Evolutionary conservation across 768 basidiomycete species (phyloP).

Genomic region (Pleurotus eryngii): DNA sequence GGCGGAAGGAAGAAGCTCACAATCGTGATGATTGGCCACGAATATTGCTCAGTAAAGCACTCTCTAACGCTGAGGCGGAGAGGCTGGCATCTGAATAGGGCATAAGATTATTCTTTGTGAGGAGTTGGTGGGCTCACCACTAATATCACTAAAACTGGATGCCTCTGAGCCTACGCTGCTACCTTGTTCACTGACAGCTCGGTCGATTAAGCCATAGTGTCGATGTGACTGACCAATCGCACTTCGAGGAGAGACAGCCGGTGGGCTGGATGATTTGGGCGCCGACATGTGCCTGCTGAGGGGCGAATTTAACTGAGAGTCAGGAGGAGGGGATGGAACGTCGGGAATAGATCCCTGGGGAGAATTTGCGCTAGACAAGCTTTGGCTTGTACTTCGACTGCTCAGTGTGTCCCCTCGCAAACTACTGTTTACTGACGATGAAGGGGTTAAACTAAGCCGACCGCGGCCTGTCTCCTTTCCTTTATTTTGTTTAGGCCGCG

Average conservation of each 20-base stretch:
- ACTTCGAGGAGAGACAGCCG: slow-evolving; percentile 52
- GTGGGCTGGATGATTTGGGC: slow-evolving; percentile 60
- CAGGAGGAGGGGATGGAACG: slow-evolving; percentile 68
- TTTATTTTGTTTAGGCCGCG: slow-evolving; percentile 30
- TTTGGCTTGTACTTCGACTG: slow-evolving; percentile 60
- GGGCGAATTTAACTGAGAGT: slow-evolving; percentile 52
- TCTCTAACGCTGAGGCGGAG: slow-evolving; percentile 77
- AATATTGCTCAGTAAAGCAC: slow-evolving; percentile 75
- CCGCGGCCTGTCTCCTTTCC: slow-evolving; percentile 44
- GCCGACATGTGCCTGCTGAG: slow-evolving; percentile 48
- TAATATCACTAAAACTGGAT: slow-evolving; percentile 83
- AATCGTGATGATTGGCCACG: slow-evolving; percentile 62
- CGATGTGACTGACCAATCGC: slow-evolving; percentile 48
- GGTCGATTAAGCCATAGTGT: slow-evolving; percentile 41
- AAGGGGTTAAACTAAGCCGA: slow-evolving; percentile 32
- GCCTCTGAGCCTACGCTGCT: slow-evolving; percentile 71
- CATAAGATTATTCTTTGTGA: not conserved
- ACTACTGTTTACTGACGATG: slow-evolving; percentile 32
- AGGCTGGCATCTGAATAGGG: slow-evolving; percentile 58
- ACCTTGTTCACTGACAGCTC: slow-evolving; percentile 46
- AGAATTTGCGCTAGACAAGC: slow-evolving; percentile 71
- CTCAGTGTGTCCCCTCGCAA: slow-evolving; percentile 38
- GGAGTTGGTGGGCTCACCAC: slow-evolving; percentile 47
- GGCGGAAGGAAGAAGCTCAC: slow-evolving; percentile 40
- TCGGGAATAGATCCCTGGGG: slow-evolving; percentile 79